Base-by-base conservation (phyloP, 2,329 filamentous ascomycete genomes). In the Daldinia sp. region DNA sequence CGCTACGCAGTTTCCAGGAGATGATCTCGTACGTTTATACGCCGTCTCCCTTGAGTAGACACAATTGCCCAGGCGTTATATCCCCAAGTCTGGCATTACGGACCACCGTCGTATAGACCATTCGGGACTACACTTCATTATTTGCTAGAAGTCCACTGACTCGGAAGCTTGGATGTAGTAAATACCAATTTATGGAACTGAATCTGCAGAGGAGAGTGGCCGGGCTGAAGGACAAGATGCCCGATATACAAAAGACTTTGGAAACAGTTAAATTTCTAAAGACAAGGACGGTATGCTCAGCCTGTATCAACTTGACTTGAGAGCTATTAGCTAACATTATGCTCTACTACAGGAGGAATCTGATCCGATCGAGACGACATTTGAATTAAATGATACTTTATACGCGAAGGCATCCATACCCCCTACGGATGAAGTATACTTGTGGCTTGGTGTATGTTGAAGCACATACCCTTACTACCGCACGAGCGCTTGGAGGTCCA, bases 141-240 rank as follows among this genome's bases (percentile, higher is more conserved):
- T 37, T 23, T 7, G n/a, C 25, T 17, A n/a, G 34, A 48, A 13
- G 15, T 54, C 45, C 34, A 51, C 63, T 61, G 37, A 58, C 53
- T 25, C 60, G 45, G n/a, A 27, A 25, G 8, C 25, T 32, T 67
- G 67, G 37, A 71, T 66, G 45, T 75, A 96, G 93, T 71, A 99
- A 99, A 85, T 99, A 99, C 82, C 95, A 98, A 78, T 99, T 98
- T 81, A 99, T 99, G 95, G 93, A 98, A 80, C 83, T 90, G 76
- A 98, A 97, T 78, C 91, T 95, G 61, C 90, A 96, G 77, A 86
- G 93, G 67, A 87, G 95, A 48, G 90, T 91, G 54, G 83, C 85
- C 3, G 93, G 94, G 1, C 81, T 99, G 58, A 91, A 90, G 74
- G 94, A 97, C 74, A 99, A 98, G 82, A 93, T 99, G 69, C 95